Evolutionary conservation across 257 asterid genomes (phyloP), one percentile per base, ranked within the genome.

Genomic region (Osmanthus fragrans): DNA sequence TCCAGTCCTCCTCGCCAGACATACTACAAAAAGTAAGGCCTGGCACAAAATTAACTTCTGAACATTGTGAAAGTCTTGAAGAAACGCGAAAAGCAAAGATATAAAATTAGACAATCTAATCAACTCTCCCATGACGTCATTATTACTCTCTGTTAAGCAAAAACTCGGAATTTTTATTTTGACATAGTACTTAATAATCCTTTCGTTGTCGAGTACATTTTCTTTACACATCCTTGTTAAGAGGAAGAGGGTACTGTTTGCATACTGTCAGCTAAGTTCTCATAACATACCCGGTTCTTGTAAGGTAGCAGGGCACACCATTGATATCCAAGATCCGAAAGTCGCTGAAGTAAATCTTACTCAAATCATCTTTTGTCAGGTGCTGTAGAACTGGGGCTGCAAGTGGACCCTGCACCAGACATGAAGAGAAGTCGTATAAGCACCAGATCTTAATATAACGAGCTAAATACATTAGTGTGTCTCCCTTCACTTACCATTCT

Each of bases 351-450:
- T 89, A 93, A 11, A 96, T 36, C 90, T 93, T 93, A 92, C 97
- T 90, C 84, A 96, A 80, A 82, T 96, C 97, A 76, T 88, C 97
- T 82, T 92, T 88, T 49, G 90, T 92, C 80, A 96, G 88, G 78
- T 93, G 89, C 88, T 96, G 99, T 73, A 96, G 88, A 87, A 90
- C 97, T 49, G 97, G 95, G 42, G 91, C 95, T 70, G 98, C 94
- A 72, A 96, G 97, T 5, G 99, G 99, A 42, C 99, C 99, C 99
- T 96, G 88, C 77, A 79, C 74, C 84, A 75, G 64, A 67, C 21
- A 79, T 70, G 23, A 65, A 78, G 78, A 79, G 12, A 81, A 66
- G 68, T 25, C 23, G 63, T 45, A n/a, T 56, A 64, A 79, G 75
- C 71, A 7, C 37, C 40, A 71, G 32, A 29, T 54, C 65, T 56